Evolutionary conservation across 2,329 filamentous ascomycete species (phyloP), one percentile per base, ranked within the genome.

Genomic region (Xylaria sp.): DNA sequence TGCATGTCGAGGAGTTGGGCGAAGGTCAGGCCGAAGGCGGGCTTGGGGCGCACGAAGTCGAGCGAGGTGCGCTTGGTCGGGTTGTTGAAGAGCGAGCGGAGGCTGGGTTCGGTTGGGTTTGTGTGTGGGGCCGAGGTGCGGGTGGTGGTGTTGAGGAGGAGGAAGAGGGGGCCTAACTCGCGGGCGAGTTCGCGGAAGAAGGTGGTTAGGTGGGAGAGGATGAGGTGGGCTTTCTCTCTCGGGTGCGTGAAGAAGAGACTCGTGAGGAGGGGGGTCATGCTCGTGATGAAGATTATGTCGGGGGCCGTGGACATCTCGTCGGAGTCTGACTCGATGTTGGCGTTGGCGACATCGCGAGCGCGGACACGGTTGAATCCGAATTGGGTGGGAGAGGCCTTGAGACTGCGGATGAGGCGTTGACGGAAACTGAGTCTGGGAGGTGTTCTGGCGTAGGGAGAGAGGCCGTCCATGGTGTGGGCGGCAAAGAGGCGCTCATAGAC

Each of bases 1-100:
- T 86, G 83, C 16, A 85, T 55, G 51, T 84, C 78, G 0, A 83
- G 72, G 48, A 85, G 74, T 69, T 83, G 79, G 4, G 77, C 66
- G 62, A 86, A 86, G 3, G 81, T 76, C 11, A 77, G 72, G 4
- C 83, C 83, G 57, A 83, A 84, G 13, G 75, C 76, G 4, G 81
- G 80, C 60, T 79, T 83, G 61, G 74, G 78, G 49, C 72, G 68
- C 67, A 42, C 55, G 71, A 23, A n/a, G 47, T 59, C 65, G 52
- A 50, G 63, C 52, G 46, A 30, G 23, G 63, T 34, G 67, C 8
- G 37, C 11, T 9, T 42, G 68, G 1, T 30, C 4, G 71, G 70
- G 0, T 75, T 72, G 62, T 74, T 75, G 71, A 82, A 82, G 53
- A 82, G 75, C 7, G 80, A 82, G n/a, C 77, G 73, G 2, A 83